These are phyloP conservation scores for Chalara sp. DNA, from an alignment of 2,329 filamentous ascomycete species.

Conservation along the genomic window DNA sequence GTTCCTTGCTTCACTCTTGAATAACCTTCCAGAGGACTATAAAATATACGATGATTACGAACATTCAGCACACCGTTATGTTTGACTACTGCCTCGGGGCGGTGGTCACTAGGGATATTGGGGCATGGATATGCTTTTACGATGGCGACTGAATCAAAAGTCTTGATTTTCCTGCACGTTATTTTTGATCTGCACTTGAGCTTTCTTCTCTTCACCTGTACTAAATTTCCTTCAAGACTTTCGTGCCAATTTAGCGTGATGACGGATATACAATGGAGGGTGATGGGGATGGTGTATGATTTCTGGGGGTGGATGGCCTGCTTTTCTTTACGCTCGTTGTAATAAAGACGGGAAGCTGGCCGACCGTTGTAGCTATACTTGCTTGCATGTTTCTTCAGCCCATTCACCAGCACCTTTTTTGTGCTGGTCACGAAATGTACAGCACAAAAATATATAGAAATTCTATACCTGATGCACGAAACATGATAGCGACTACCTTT, in stretches of 20 bases:
- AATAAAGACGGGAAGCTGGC: constrained; percentile 23
- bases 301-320: constrained; percentile 10
- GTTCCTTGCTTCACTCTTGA: neutral
- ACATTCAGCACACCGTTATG: no score
- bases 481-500: no score
- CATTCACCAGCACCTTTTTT: constrained; percentile 10
- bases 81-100: constrained; percentile 14
- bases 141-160: constrained; percentile 23
- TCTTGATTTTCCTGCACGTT: constrained; percentile 16
- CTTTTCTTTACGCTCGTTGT: constrained; percentile 27
- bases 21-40: neutral
- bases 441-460: no score
- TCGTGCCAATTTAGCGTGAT: constrained; percentile 29
- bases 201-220: constrained; percentile 24
- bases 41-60: no score
- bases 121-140: constrained; percentile 23
- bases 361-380: constrained; percentile 18
- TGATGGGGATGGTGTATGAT: constrained; percentile 16
- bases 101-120: constrained; percentile 20
- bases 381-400: constrained; percentile 12
- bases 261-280: constrained; percentile 17
- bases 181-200: constrained; percentile 15
- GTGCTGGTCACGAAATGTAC: constrained; percentile 22
- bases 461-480: no score
- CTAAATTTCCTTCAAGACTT: constrained; percentile 19